Conservation (phyloP, 495 filamentous ascomycete genomes). For the Schizothecium vesticola region DNA sequence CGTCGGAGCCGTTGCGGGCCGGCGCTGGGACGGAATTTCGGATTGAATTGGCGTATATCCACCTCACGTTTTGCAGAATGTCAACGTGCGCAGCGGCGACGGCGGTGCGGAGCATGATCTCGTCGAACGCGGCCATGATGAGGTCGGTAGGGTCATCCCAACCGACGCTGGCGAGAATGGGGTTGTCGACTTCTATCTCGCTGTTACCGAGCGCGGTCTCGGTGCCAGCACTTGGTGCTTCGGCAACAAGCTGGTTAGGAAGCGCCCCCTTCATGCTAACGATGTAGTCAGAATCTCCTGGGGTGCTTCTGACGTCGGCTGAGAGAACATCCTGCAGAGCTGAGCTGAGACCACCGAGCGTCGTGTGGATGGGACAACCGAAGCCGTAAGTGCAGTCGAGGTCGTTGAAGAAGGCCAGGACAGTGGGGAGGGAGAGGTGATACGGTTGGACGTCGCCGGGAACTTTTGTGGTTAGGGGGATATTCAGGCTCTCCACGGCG, state of each 20-base stretch:
- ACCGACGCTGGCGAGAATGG: not conserved
- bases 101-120: constrained; percentile 7
- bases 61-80: not conserved
- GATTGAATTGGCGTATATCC: not conserved
- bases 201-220: too few species aligned
- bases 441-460: not conserved
- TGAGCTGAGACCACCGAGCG: not conserved
- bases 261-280: not conserved
- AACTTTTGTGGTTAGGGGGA: not conserved
- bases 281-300: not conserved
- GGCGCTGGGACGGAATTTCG: not conserved
- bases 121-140: not conserved
- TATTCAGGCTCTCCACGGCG: not conserved
- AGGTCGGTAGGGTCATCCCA: not conserved
- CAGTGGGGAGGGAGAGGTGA: not conserved
- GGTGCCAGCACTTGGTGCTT: not conserved
- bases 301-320: not conserved
- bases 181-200: not conserved
- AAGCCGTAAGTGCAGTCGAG: not conserved
- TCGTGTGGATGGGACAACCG: not conserved
- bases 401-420: not conserved
- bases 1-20: not conserved
- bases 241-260: not conserved
- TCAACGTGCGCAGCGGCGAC: not conserved
- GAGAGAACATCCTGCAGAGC: not conserved